A percentile compares a stretch with the other conserved stretches of the same genome.
phyloP scores from a whole-genome alignment of 2,329 filamentous ascomycete genomes.

The Fusarium piperis region DNA sequence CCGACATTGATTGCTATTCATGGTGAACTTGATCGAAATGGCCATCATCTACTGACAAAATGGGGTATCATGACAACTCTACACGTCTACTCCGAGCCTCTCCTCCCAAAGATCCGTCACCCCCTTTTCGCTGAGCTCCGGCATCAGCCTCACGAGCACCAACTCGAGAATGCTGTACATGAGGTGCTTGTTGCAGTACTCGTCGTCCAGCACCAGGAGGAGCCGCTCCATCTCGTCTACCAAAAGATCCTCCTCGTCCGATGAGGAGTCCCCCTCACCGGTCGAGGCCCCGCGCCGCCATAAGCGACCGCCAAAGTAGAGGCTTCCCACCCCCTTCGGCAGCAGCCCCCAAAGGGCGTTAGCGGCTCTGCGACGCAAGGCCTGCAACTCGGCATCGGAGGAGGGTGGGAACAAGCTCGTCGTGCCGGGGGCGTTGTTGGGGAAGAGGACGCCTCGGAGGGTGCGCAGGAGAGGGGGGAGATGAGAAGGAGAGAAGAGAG shows the following conservation, averaged over 20 bases:
- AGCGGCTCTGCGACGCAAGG: constrained; percentile 74
- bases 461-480: constrained; percentile 75
- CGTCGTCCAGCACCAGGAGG: constrained; percentile 80
- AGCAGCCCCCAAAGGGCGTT: constrained; percentile 62
- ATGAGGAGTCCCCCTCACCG: constrained; percentile 29
- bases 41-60: constrained; percentile 11
- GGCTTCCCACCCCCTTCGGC: constrained; percentile 57
- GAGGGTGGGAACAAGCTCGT: constrained; percentile 69
- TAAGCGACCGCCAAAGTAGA: constrained; percentile 60
- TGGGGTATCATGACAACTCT: constrained; percentile 34
- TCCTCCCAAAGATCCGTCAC: constrained; percentile 79
- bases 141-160: constrained; percentile 82
- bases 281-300: constrained; percentile 36
- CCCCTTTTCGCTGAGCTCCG: constrained; percentile 80
- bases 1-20: neutral
- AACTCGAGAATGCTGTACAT: constrained; percentile 85
- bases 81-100: constrained; percentile 58
- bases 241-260: constrained; percentile 56
- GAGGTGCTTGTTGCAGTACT: constrained; percentile 92
- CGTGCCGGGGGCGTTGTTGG: constrained; percentile 79
- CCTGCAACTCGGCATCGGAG: constrained; percentile 66
- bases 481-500: constrained; percentile 69
- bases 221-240: constrained; percentile 70
- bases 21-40: neutral
- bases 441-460: constrained; percentile 83